phyloP scores from a whole-genome alignment of 2,329 filamentous ascomycete species.

The Fusarium solani-melongenae region DNA sequence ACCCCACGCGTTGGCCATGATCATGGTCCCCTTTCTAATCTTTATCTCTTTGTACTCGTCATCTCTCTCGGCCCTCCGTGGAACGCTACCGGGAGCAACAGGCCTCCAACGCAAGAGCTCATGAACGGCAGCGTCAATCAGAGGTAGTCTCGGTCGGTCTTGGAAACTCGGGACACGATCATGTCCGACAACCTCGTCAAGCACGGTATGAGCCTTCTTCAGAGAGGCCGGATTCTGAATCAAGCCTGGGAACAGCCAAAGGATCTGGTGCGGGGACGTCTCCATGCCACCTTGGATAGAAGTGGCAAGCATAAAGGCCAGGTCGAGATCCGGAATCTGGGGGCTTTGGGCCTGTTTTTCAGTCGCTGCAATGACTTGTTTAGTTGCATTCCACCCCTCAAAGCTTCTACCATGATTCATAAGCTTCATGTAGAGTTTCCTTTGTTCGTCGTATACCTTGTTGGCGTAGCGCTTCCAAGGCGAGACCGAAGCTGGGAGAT shows the following conservation, averaged over 20 bases:
- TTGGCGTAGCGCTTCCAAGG: not conserved
- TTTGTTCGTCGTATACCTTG: not conserved
- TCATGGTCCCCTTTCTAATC: slow-evolving; percentile 48
- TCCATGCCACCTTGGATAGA: not conserved
- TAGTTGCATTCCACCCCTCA: not conserved
- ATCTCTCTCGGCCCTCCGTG: slow-evolving; percentile 47
- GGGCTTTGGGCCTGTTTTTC: not conserved
- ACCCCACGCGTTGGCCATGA: slow-evolving; percentile 56
- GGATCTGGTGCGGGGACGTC: not conserved
- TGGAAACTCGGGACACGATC: not conserved
- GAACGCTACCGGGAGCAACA: slow-evolving; percentile 5
- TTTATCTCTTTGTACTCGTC: slow-evolving; percentile 41
- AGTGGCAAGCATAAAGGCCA: not conserved
- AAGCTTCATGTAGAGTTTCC: not conserved
- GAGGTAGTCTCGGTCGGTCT: not conserved
- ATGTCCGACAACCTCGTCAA: not conserved
- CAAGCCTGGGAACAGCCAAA: not conserved
- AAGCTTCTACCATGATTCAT: not conserved
- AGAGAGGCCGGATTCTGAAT: not conserved
- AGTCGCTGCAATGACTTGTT: not conserved
- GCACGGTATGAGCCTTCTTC: not conserved
- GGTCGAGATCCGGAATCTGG: not conserved
- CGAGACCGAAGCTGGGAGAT: not conserved
- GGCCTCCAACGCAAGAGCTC: slow-evolving; percentile 11
- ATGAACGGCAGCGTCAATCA: not conserved